phyloP scores from a whole-genome alignment of 2,329 filamentous ascomycete genomes.

The Apiospora hydei region DNA sequence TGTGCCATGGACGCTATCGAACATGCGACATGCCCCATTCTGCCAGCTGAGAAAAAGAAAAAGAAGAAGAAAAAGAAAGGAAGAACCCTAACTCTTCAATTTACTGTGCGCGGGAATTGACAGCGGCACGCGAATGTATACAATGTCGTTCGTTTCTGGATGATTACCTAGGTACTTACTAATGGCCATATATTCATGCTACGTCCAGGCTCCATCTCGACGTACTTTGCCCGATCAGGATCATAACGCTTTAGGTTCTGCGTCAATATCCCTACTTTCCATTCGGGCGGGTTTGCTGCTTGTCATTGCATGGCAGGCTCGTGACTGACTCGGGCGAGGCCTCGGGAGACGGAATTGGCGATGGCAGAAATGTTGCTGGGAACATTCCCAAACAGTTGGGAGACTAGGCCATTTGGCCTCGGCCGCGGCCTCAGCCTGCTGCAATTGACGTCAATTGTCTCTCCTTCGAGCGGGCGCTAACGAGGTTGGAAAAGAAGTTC shows the following conservation, averaged over 20 bases:
- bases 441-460: slow-evolving; percentile 9
- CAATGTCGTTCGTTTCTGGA: background rate
- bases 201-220: background rate
- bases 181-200: background rate
- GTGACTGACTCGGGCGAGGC: slow-evolving; percentile 1
- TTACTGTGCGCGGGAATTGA: background rate
- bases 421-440: background rate
- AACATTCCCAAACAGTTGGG: slow-evolving; percentile 4
- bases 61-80: background rate
- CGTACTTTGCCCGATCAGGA: background rate
- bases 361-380: background rate
- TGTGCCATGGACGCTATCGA: background rate
- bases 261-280: background rate
- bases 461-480: background rate
- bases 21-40: too few relatives aligned
- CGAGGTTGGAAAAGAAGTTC: background rate
- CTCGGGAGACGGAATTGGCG: slow-evolving; percentile 1
- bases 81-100: background rate
- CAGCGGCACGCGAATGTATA: background rate
- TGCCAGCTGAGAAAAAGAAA: background rate
- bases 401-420: slow-evolving; percentile 3
- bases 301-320: background rate
- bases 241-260: background rate
- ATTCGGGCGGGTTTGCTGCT: background rate
- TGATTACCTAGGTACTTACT: background rate